A percentile compares a stretch with the other conserved stretches of the same genome.
These are phyloP conservation scores for Eutrema yunnanense DNA, from an alignment of 345 rosid genomes.

Conservation along the genomic window DNA sequence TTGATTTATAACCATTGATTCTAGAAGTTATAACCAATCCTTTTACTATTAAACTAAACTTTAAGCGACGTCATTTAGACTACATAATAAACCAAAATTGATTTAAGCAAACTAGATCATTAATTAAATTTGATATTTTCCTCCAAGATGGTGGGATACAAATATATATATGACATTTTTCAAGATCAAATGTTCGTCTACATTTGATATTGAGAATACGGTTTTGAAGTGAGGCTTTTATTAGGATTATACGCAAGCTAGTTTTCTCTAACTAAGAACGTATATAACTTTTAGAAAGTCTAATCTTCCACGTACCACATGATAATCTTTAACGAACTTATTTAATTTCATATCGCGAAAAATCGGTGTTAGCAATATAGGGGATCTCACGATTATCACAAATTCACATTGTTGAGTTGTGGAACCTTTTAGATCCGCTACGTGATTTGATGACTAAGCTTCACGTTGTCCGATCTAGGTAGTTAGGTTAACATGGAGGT, in stretches of 20 bases:
- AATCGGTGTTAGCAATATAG: background rate
- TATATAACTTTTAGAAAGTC: background rate
- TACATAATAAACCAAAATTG: background rate
- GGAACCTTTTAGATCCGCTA: background rate
- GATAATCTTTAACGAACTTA: background rate
- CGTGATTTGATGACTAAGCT: background rate
- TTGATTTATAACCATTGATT: background rate
- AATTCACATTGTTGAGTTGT: background rate
- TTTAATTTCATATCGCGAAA: background rate
- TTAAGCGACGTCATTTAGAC: background rate
- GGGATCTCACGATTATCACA: background rate
- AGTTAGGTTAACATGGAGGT: background rate
- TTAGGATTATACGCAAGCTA: background rate
- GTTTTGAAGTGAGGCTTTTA: background rate
- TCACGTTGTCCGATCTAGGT: background rate
- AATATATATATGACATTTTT: background rate
- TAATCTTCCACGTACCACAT: background rate
- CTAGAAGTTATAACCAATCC: background rate
- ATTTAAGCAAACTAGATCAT: background rate
- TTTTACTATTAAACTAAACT: background rate
- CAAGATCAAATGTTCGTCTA: background rate
- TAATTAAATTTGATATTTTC: background rate
- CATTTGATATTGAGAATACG: background rate
- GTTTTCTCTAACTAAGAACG: no score
- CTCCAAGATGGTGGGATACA: background rate